phyloP scores from a whole-genome alignment of 306 rosid genomes.

The Inga laurina region DNA sequence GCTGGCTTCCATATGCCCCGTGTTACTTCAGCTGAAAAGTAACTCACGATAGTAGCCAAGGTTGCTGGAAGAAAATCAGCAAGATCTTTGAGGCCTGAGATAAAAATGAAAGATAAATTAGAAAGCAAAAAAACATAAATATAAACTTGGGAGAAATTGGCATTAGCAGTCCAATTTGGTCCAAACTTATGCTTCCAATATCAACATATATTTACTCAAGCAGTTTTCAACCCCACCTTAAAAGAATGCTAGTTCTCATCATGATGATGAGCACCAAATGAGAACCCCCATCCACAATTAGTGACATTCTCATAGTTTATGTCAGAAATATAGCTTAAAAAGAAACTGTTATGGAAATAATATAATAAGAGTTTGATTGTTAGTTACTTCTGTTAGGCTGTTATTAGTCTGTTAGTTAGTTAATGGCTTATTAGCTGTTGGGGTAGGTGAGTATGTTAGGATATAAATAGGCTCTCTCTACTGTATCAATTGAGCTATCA shows the following conservation, averaged over 20 bases:
- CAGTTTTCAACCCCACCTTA: background rate
- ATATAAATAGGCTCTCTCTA: too few relatives aligned
- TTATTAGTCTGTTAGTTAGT: too few relatives aligned
- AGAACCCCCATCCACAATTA: background rate
- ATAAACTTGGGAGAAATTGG: slow-evolving; percentile 3
- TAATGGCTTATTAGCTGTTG: too few relatives aligned
- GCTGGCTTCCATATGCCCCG: slow-evolving; percentile 98
- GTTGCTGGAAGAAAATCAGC: slow-evolving; percentile 94
- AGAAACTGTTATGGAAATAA: too few relatives aligned
- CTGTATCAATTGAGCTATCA: too few relatives aligned
- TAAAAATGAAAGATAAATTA: slow-evolving; percentile 29
- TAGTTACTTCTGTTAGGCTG: too few relatives aligned
- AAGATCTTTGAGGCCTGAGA: slow-evolving; percentile 86
- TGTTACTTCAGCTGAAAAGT: slow-evolving; percentile 92
- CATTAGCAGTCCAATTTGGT: slow-evolving; percentile 4
- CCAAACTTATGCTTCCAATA: slow-evolving; percentile 9
- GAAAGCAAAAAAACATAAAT: slow-evolving; percentile 24
- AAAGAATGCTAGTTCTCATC: background rate
- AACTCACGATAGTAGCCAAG: slow-evolving; percentile 83
- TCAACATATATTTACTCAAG: background rate
- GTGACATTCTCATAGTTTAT: slow-evolving; percentile 19
- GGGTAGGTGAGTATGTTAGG: too few relatives aligned
- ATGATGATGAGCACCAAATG: background rate
- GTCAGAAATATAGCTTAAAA: slow-evolving; percentile 12
- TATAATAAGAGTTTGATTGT: too few relatives aligned